These are phyloP conservation scores for Fusarium sp. DNA, from an alignment of 2,329 filamentous ascomycete species.

Conservation along the genomic window DNA sequence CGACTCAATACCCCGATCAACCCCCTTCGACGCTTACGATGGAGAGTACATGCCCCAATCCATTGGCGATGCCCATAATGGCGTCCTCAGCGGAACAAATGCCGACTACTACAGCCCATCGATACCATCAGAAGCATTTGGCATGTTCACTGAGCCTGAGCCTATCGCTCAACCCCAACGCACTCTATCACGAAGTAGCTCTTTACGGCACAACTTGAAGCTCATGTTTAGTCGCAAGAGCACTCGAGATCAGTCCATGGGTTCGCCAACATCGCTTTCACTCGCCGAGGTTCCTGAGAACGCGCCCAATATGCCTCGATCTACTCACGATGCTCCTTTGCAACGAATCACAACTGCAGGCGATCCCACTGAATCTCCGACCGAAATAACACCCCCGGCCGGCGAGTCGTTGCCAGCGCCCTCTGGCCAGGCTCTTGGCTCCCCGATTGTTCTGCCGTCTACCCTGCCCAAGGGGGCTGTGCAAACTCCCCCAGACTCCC, in stretches of 20 bases:
- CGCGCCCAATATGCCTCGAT: slow-evolving; percentile 1
- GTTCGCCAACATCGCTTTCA: slow-evolving; percentile 41
- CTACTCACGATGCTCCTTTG: slow-evolving; percentile 31
- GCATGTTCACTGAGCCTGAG: slow-evolving; percentile 50
- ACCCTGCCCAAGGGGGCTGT: slow-evolving; percentile 26
- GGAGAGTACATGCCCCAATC: slow-evolving; percentile 46
- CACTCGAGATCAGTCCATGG: slow-evolving; percentile 46
- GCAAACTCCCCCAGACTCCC: slow-evolving; percentile 44
- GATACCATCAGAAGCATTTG: slow-evolving; percentile 56
- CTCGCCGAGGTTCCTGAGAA: slow-evolving; percentile 32
- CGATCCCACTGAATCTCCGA: slow-evolving; percentile 47
- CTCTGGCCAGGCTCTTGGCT: slow-evolving; percentile 33
- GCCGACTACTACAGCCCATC: slow-evolving; percentile 57
- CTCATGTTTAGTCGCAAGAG: slow-evolving; percentile 52
- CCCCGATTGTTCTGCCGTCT: slow-evolving; percentile 37
- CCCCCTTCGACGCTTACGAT: slow-evolving; percentile 38
- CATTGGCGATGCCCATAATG: slow-evolving; percentile 45
- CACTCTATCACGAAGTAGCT: slow-evolving; percentile 49
- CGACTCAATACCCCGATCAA: slow-evolving; percentile 34
- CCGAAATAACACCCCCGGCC: slow-evolving; percentile 40
- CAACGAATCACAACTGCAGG: slow-evolving; percentile 41
- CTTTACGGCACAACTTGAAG: slow-evolving; percentile 51
- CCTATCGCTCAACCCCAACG: slow-evolving; percentile 40
- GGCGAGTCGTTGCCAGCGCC: slow-evolving; percentile 26
- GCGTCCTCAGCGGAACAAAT: slow-evolving; percentile 51